A percentile compares a stretch with the other conserved stretches of the same genome.
These are phyloP conservation scores for Fulvia fulva DNA, from an alignment of 2,329 filamentous ascomycete species.

Conservation along the genomic window DNA sequence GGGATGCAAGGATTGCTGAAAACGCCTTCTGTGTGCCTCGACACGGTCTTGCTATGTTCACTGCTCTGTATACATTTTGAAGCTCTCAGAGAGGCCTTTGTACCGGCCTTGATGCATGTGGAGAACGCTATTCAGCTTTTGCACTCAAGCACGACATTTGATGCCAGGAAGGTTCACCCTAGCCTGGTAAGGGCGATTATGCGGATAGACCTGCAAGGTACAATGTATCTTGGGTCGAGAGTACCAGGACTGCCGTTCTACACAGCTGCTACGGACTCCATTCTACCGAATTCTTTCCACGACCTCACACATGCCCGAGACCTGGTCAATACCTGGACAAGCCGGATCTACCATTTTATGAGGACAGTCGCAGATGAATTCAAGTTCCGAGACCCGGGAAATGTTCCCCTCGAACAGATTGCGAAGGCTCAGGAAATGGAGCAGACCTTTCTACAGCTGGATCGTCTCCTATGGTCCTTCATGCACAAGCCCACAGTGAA, in stretches of 20 bases:
- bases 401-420: conserved; percentile 26
- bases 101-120: conserved; percentile 32
- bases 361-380: conserved; percentile 26
- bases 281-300: conserved; percentile 23
- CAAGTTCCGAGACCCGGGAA: conserved; percentile 24
- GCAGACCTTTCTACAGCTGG: conserved; percentile 25
- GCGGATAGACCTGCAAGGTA: conserved; percentile 31
- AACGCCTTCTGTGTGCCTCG: conserved; percentile 18
- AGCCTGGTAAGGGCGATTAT: conserved; percentile 29
- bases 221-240: conserved; percentile 26
- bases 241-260: conserved; percentile 30
- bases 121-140: conserved; percentile 32
- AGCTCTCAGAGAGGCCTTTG: conserved; percentile 29
- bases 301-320: conserved; percentile 30
- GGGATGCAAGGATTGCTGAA: conserved; percentile 28
- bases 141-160: conserved; percentile 19
- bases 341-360: conserved; percentile 30
- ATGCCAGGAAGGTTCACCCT: conserved; percentile 26
- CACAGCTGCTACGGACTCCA: conserved; percentile 25
- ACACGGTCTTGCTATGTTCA: conserved; percentile 30
- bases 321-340: conserved; percentile 28
- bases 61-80: conserved; percentile 34
- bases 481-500: conserved; percentile 28
- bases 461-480: conserved; percentile 27
- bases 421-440: conserved; percentile 28